Base-by-base conservation (phyloP, 2,329 filamentous ascomycete genomes). In the Sporothrix protearum region DNA sequence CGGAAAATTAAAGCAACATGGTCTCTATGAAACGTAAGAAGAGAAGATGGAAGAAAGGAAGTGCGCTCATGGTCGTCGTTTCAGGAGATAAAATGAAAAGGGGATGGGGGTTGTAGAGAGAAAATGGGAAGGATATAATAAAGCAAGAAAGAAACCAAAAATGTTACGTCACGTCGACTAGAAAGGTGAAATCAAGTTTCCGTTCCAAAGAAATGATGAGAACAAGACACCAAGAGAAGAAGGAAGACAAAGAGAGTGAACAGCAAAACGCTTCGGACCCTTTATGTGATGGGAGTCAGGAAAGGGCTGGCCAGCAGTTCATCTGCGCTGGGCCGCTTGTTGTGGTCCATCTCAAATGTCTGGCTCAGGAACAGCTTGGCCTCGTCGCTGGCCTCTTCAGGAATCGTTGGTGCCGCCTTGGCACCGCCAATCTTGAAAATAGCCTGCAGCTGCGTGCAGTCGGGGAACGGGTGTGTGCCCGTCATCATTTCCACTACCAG, bases 401-500 rank as follows among this genome's bases (percentile, higher is more conserved):
- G 96, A 71, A 97, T 92, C 19, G 93, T 94, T 0, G 96, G 96
- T 59, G 92, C 90, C 30, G 94, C 93, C 80, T 93, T 92, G 75
- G 91, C 90, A 75, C 92, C 94, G 51, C 94, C 94, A 79, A 99
- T 98, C 83, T 97, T 97, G 86, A 99, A 99, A 78, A 99, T 97
- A 73, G 96, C 96, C 80, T 99, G 96, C 74, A 99, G 85, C 81
- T 99, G 96, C 73, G 93, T 96, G 84, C 94, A 97, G 82, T 97
- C 95, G 0, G 96, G 96, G 85, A 97, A 97, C 0, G 96, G 96
- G 79, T 98, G 96, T 59, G 89, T 92, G 71, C 96, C 96, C 14
- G 96, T 98, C 86, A 98, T 97, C 96, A 99, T 99, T 84, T 99
- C 96, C 30, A 99, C 95, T 16, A 99, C 93, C 68, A 99, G 85